Evolutionary conservation across 2,329 filamentous ascomycete species (phyloP).

Genomic region (Ascochyta koolunga): DNA sequence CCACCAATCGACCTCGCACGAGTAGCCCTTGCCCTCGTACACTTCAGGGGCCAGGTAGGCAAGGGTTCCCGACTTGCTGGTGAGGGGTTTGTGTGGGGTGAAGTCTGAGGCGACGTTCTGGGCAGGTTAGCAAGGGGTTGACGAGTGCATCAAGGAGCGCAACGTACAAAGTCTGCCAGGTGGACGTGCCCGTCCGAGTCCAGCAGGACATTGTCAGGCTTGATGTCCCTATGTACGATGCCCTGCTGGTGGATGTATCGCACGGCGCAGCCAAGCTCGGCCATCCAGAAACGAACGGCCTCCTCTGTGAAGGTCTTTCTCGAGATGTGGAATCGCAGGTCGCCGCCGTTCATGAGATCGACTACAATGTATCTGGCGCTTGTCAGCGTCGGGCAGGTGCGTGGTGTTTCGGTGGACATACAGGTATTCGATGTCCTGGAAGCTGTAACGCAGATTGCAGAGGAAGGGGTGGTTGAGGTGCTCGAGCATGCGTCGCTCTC

Average conservation of each 20-base stretch:
- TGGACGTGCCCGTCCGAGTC: slow-evolving; percentile 74
- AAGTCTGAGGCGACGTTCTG: slow-evolving; percentile 97
- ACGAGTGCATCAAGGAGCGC: neutral
- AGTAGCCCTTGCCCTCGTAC: slow-evolving; percentile 88
- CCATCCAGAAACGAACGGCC: slow-evolving; percentile 95
- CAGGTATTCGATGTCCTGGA: slow-evolving; percentile 99
- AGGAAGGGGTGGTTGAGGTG: slow-evolving; percentile 98
- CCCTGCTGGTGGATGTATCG: slow-evolving; percentile 56
- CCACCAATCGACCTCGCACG: slow-evolving; percentile 96
- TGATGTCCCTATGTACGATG: slow-evolving; percentile 52
- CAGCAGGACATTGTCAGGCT: slow-evolving; percentile 51
- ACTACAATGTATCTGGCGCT: slow-evolving; percentile 76
- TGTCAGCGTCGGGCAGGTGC: neutral
- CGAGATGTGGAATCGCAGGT: slow-evolving; percentile 96
- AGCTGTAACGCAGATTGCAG: slow-evolving; percentile 97
- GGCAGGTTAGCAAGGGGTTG: slow-evolving; percentile 42
- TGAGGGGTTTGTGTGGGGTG: slow-evolving; percentile 78
- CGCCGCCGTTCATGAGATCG: slow-evolving; percentile 96
- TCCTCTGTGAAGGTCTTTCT: slow-evolving; percentile 98
- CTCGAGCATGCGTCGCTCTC: slow-evolving; percentile 96
- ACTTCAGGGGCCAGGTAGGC: slow-evolving; percentile 97
- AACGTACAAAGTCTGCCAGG: slow-evolving; percentile 90
- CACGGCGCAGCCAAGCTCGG: slow-evolving; percentile 89
- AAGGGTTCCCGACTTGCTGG: slow-evolving; percentile 94
- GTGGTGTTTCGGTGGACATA: neutral